Evolutionary conservation across 306 rosid genomes (phyloP).

Genomic region (Elaeagnus macrophylla): DNA sequence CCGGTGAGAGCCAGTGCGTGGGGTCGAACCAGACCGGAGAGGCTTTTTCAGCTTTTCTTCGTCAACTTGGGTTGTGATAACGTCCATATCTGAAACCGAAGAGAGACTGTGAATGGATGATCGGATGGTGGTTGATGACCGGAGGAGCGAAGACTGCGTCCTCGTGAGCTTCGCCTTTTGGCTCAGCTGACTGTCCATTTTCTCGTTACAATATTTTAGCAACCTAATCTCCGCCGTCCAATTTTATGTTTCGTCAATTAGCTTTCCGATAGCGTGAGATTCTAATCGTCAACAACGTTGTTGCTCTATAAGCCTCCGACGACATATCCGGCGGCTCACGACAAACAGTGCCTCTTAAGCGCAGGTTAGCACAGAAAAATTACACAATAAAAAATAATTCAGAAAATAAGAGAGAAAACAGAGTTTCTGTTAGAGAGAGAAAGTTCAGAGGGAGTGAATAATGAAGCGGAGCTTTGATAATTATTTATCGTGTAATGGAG

Average conservation of each 20-base stretch:
- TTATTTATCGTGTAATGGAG: constrained; percentile 14
- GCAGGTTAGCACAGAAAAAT: constrained; percentile 15
- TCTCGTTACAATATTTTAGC: not conserved
- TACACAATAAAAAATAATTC: not conserved
- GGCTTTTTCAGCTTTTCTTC: constrained; percentile 18
- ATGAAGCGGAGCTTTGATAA: constrained; percentile 5
- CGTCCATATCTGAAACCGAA: constrained; percentile 53
- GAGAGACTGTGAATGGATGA: constrained; percentile 82
- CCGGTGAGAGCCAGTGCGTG: constrained; percentile 36
- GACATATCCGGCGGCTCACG: constrained; percentile 42
- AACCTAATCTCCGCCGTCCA: constrained; percentile 22
- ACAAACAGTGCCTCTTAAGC: constrained; percentile 4
- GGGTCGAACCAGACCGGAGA: constrained; percentile 24
- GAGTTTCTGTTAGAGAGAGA: too few relatives aligned
- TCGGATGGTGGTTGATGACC: constrained; percentile 81
- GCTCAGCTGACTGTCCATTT: constrained; percentile 69
- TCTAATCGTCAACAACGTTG: constrained; percentile 27
- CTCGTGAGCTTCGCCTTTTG: constrained; percentile 59
- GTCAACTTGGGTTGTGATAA: constrained; percentile 13
- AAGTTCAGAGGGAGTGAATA: not conserved
- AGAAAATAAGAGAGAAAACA: not conserved
- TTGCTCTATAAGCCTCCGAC: constrained; percentile 24
- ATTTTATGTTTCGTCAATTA: not conserved
- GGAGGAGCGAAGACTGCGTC: constrained; percentile 66
- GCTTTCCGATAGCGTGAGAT: constrained; percentile 43